phyloP scores from a whole-genome alignment of 2,329 filamentous ascomycete genomes.

The Arthrobotrys conoides region DNA sequence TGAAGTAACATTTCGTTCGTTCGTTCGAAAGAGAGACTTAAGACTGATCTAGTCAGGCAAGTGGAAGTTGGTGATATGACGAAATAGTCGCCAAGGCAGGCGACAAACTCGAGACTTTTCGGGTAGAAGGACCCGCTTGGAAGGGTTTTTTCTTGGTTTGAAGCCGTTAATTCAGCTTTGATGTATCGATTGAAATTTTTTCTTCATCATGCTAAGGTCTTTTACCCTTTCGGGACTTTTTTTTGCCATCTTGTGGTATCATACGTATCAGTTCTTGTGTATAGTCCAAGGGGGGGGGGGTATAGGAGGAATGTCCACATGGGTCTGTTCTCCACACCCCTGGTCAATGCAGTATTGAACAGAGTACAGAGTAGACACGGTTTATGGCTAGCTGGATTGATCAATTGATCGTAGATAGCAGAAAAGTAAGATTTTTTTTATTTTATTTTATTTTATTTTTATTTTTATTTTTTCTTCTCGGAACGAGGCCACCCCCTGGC shows the following conservation, averaged over 20 bases:
- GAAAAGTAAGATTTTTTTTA: slow-evolving; percentile 30
- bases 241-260: slow-evolving; percentile 34
- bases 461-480: slow-evolving; percentile 51
- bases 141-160: neutral
- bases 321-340: slow-evolving; percentile 27
- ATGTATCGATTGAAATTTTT: slow-evolving; percentile 17
- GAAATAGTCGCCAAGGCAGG: slow-evolving; percentile 46
- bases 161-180: slow-evolving; percentile 38
- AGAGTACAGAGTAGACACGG: neutral
- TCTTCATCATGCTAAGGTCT: slow-evolving; percentile 39
- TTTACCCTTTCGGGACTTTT: neutral
- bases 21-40: slow-evolving; percentile 15
- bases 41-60: slow-evolving; percentile 32
- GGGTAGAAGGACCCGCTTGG: slow-evolving; percentile 47
- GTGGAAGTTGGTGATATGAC: slow-evolving; percentile 54
- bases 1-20: neutral
- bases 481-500: slow-evolving; percentile 18
- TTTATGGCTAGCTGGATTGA: neutral
- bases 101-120: slow-evolving; percentile 39
- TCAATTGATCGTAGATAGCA: slow-evolving; percentile 37
- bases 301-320: slow-evolving; percentile 17
- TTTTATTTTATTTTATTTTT: too few species aligned
- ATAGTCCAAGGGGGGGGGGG: slow-evolving; percentile 1
- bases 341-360: slow-evolving; percentile 44
- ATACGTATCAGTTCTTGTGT: neutral